Percentiles rank a stretch among this genome's conserved stretches.
Evolutionary conservation across 2,329 filamentous ascomycete species (phyloP).

Genomic region (Xylaria sp.): DNA sequence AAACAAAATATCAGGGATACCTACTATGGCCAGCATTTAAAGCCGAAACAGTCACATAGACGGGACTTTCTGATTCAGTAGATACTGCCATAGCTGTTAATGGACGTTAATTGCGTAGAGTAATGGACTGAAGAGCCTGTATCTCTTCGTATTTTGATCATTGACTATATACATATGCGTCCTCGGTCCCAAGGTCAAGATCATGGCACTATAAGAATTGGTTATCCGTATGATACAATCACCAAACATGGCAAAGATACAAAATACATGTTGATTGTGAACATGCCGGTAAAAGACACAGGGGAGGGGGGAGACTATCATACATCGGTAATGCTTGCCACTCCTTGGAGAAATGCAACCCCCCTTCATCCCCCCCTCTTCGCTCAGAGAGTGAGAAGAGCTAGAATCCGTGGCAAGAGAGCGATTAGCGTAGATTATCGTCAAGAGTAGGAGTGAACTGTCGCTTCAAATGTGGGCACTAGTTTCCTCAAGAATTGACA

Average conservation of each 20-base stretch:
- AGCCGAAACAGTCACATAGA: slow-evolving; percentile 52
- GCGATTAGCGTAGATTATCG: neutral
- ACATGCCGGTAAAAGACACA: slow-evolving; percentile 21
- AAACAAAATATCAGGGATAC: neutral
- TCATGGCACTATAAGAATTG: neutral
- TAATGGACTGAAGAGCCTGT: no score
- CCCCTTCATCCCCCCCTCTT: neutral
- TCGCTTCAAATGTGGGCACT: neutral
- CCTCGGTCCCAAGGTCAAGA: neutral
- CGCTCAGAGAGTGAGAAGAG: neutral
- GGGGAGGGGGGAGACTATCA: neutral
- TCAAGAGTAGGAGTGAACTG: neutral
- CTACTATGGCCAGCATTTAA: slow-evolving; percentile 52
- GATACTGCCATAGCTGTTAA: slow-evolving; percentile 15
- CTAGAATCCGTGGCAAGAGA: neutral
- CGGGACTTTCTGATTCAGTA: slow-evolving; percentile 10
- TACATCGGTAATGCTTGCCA: slow-evolving; percentile 12
- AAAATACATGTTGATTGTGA: neutral
- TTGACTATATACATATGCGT: no score
- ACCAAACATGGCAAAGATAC: neutral
- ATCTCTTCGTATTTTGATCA: no score
- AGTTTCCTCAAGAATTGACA: no score
- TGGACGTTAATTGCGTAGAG: neutral
- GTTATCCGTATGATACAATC: no score
- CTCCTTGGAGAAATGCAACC: neutral